These are phyloP conservation scores for Vitis hybrid DNA, from an alignment of 177 flowering plant genomes.

Conservation along the genomic window DNA sequence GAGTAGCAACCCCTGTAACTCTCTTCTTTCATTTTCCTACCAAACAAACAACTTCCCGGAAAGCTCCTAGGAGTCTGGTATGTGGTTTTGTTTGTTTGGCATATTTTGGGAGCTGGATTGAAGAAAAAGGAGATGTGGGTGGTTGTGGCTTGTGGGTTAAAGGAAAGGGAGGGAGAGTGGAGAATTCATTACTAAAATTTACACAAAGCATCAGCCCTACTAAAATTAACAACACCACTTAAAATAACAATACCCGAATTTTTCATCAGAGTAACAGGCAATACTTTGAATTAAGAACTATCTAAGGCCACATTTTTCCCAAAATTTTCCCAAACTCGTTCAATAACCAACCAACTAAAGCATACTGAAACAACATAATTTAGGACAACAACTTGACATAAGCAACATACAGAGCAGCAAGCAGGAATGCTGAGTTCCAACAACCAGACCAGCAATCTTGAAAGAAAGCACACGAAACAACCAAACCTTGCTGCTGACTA, in stretches of 20 bases:
- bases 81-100: too few relatives aligned
- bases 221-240: too few relatives aligned
- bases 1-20: too few relatives aligned
- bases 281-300: slow-evolving; percentile 7
- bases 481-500: slow-evolving; percentile 25
- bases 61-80: too few relatives aligned
- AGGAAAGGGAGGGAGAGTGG: too few relatives aligned
- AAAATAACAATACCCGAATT: slow-evolving; percentile 16
- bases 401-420: slow-evolving; percentile 26
- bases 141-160: too few relatives aligned
- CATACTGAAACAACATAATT: slow-evolving; percentile 16
- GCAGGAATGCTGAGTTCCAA: slow-evolving; percentile 18
- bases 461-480: slow-evolving; percentile 28
- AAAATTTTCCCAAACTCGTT: slow-evolving; percentile 15
- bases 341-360: slow-evolving; percentile 4
- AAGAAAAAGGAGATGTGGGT: too few relatives aligned
- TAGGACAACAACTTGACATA: slow-evolving; percentile 11
- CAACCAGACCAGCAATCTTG: slow-evolving; percentile 31
- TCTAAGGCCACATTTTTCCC: slow-evolving; percentile 3
- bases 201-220: slow-evolving; percentile 12
- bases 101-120: too few relatives aligned
- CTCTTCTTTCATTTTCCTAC: too few relatives aligned
- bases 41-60: too few relatives aligned
- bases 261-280: slow-evolving; percentile 13
- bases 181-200: too few relatives aligned